phyloP scores from a whole-genome alignment of 148 eudicot genomes.

The Nepenthes mirabilis region DNA sequence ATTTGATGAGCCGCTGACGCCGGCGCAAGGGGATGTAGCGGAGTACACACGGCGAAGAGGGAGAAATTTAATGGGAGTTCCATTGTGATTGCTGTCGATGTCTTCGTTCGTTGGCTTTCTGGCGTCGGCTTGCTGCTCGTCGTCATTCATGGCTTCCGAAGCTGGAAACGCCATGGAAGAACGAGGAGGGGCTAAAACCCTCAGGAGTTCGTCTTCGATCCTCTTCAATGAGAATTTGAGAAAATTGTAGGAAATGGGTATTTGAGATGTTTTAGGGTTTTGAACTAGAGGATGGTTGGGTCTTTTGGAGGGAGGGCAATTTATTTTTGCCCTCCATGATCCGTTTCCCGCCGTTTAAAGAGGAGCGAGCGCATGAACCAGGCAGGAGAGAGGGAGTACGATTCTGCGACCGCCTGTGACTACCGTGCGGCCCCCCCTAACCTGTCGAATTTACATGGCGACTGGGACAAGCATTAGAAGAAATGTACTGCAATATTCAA shows the following conservation, averaged over 20 bases:
- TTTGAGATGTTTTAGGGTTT: conserved; percentile 1
- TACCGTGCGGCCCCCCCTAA: too few relatives aligned
- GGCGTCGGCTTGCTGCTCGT: neutral
- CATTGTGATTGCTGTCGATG: conserved; percentile 25
- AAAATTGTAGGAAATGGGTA: conserved; percentile 4
- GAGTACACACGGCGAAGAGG: conserved; percentile 61
- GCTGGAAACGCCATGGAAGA: conserved; percentile 30
- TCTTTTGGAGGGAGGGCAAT: neutral
- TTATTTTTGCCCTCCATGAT: conserved; percentile 3
- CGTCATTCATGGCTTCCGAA: conserved; percentile 9
- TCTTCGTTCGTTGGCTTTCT: conserved; percentile 13
- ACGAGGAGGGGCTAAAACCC: neutral
- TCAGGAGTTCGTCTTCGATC: neutral
- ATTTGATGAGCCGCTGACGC: conserved; percentile 20
- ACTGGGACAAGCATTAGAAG: too few relatives aligned
- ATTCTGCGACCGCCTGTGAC: too few relatives aligned
- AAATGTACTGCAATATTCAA: too few relatives aligned
- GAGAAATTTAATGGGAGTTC: conserved; percentile 37
- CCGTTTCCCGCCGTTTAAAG: conserved; percentile 16
- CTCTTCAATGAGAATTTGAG: neutral
- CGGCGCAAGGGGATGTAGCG: conserved; percentile 35
- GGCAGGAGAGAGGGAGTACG: too few relatives aligned
- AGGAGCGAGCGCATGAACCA: neutral
- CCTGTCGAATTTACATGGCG: too few relatives aligned
- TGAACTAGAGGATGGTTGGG: neutral